Base-by-base conservation (phyloP, 768 basidiomycete genomes). In the Tulasnella sp. region DNA sequence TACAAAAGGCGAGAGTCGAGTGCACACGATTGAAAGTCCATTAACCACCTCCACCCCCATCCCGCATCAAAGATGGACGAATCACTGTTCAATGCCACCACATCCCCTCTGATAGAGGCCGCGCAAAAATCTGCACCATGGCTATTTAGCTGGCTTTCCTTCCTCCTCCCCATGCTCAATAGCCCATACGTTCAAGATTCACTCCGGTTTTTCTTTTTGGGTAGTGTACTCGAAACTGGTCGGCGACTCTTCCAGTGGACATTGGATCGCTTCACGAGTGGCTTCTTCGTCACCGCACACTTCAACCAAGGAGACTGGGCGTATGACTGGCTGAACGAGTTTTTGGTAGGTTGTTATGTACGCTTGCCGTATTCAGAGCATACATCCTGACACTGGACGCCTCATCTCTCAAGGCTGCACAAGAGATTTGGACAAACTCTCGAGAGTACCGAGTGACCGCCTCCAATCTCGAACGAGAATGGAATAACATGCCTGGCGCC, bases 231-330 rank as follows among this genome's bases (percentile, higher is more conserved):
- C 7, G 57, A 59, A 31, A 59, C 57, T 3, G 44, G 57, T 30
- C 44, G 57, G 2, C 27, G 57, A 8, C 31, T 59, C 9, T 59
- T 17, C 43, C 57, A 49, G 2, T 59, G 57, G 57, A 30, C 49
- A 11, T 30, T 59, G 2, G 57, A 59, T 22, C 15, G 57, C 7
- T 59, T 59, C 22, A 59, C 48, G 15, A 50, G 57, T 29, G 57
- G 57, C 4, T 59, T 59, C 34, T 59, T 59, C 48, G 57, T 59
- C 46, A 59, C 57, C n/a, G 57, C 57, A 21, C 57, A 59, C n/a
- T 59, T 59, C 48, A 17, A 48, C 9, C 57, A 59, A 34, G 57
- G 57, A 2, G 57, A 59, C 31, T 59, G 49, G 45, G 57, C 57
- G 21, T 59, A 50, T 49, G 57, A 59, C 38, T 59, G 57, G 57